A percentile compares a stretch with the other conserved stretches of the same genome.
Conservation (phyloP, 2,329 filamentous ascomycete species). For the Daldinia sp. region DNA sequence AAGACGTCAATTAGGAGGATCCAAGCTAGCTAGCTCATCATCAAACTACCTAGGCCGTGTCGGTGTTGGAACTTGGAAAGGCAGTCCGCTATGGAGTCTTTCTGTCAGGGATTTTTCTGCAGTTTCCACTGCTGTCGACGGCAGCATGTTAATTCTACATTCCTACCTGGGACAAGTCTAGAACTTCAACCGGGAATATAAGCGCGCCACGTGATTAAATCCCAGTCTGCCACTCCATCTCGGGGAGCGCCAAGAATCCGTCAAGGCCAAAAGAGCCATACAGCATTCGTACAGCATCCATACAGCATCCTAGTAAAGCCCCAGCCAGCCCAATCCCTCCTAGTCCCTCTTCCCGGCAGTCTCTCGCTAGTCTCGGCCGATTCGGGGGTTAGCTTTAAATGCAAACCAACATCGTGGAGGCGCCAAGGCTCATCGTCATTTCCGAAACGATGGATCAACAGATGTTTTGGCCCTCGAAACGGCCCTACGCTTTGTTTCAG, state of each 20-base stretch:
- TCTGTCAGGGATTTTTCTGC: conserved; percentile 11
- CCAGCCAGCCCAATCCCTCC: conserved; percentile 1
- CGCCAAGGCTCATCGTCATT: conserved; percentile 37
- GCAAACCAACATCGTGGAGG: conserved; percentile 11
- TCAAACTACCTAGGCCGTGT: conserved; percentile 24
- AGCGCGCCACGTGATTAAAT: conserved; percentile 29
- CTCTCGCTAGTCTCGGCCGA: conserved; percentile 32
- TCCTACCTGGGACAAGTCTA: conserved; percentile 36
- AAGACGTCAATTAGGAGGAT: conserved; percentile 21
- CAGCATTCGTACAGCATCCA: not conserved
- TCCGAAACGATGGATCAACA: conserved; percentile 31
- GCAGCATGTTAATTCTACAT: conserved; percentile 19
- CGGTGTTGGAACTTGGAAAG: conserved; percentile 28
- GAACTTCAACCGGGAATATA: conserved; percentile 27
- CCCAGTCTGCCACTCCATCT: conserved; percentile 8
- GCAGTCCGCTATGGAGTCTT: conserved; percentile 13
- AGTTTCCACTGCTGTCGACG: conserved; percentile 4
- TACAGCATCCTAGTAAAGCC: not conserved
- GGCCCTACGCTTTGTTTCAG: conserved; percentile 22
- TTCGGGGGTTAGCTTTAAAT: conserved; percentile 24
- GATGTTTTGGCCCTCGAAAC: conserved; percentile 16
- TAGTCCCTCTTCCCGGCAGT: conserved; percentile 20
- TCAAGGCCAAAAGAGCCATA: conserved; percentile 7
- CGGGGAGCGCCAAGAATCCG: conserved; percentile 25
- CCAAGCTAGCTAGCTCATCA: conserved; percentile 22